These are phyloP conservation scores for Teratosphaeria gauchensis DNA, from an alignment of 2,329 filamentous ascomycete species.

Conservation along the genomic window DNA sequence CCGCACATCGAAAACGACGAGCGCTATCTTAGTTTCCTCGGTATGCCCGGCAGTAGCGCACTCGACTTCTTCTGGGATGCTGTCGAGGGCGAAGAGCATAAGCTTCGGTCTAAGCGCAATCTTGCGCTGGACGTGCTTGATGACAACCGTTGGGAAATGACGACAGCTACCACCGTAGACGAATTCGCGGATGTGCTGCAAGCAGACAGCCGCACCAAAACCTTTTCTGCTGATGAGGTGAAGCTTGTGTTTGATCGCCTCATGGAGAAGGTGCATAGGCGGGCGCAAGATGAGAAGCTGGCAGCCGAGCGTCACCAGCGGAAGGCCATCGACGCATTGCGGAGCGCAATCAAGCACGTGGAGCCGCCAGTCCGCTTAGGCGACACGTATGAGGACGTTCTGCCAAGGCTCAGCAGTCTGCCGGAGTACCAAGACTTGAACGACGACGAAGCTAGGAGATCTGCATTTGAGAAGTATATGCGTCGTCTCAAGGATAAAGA, in stretches of 20 bases:
- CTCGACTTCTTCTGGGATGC: constrained; percentile 94
- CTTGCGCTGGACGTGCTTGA: constrained; percentile 25
- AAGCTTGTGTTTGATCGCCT: constrained; percentile 78
- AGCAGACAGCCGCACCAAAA: constrained; percentile 78
- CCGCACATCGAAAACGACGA: constrained; percentile 68
- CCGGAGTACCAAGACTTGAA: constrained; percentile 79
- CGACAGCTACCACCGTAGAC: constrained; percentile 73
- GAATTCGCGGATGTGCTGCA: constrained; percentile 78
- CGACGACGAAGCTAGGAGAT: constrained; percentile 70
- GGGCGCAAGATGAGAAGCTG: constrained; percentile 71
- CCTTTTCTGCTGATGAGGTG: constrained; percentile 71
- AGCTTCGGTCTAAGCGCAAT: constrained; percentile 23
- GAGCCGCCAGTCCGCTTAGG: constrained; percentile 68
- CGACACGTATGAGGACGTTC: constrained; percentile 85
- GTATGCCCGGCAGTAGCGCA: constrained; percentile 53
- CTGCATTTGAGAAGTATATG: constrained; percentile 85
- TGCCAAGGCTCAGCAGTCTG: constrained; percentile 65
- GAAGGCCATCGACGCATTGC: constrained; percentile 71
- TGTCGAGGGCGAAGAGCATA: constrained; percentile 81
- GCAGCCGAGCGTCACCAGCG: constrained; percentile 77
- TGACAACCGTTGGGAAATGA: constrained; percentile 89
- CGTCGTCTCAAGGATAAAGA: constrained; percentile 86
- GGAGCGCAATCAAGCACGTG: constrained; percentile 78
- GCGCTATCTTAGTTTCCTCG: constrained; percentile 74
- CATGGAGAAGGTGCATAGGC: constrained; percentile 74